Percentiles rank a stretch among this genome's conserved stretches.
phyloP scores from a whole-genome alignment of 257 asterid species.

The Primulina huaijiensis region DNA sequence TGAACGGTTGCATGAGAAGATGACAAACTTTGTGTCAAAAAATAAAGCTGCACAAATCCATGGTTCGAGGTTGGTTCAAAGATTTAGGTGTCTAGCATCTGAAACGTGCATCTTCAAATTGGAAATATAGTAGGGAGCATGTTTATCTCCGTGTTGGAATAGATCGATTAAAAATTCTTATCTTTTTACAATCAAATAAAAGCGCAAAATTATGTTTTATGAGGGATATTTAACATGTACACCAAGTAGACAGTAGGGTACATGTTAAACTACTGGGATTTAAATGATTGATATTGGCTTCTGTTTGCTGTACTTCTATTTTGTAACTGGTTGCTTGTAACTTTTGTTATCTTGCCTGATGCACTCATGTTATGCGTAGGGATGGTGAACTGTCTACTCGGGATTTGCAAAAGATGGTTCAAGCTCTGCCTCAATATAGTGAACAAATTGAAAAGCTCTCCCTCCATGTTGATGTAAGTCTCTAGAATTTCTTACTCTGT shows the following conservation, averaged over 20 bases:
- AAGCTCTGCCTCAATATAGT: constrained; percentile 98
- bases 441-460: constrained; percentile 99
- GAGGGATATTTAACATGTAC: background rate
- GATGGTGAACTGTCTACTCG: constrained; percentile 82
- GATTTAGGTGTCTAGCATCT: constrained; percentile 21
- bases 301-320: constrained; percentile 21
- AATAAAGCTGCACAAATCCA: constrained; percentile 98
- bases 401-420: constrained; percentile 99
- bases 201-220: background rate
- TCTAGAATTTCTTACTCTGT: constrained; percentile 25
- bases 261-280: background rate
- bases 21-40: constrained; percentile 86
- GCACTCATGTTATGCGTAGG: constrained; percentile 41
- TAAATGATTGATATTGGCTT: background rate
- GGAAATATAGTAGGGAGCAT: constrained; percentile 10
- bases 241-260: background rate
- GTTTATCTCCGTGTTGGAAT: constrained; percentile 13
- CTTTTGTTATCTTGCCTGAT: constrained; percentile 19
- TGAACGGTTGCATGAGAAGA: constrained; percentile 89
- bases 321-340: constrained; percentile 11
- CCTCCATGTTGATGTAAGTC: constrained; percentile 99
- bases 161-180: constrained; percentile 5
- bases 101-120: background rate
- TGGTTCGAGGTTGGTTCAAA: constrained; percentile 71
- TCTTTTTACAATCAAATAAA: background rate